These are phyloP conservation scores for Trichoderma semiorbis DNA, from an alignment of 2,329 filamentous ascomycete species.

Conservation along the genomic window DNA sequence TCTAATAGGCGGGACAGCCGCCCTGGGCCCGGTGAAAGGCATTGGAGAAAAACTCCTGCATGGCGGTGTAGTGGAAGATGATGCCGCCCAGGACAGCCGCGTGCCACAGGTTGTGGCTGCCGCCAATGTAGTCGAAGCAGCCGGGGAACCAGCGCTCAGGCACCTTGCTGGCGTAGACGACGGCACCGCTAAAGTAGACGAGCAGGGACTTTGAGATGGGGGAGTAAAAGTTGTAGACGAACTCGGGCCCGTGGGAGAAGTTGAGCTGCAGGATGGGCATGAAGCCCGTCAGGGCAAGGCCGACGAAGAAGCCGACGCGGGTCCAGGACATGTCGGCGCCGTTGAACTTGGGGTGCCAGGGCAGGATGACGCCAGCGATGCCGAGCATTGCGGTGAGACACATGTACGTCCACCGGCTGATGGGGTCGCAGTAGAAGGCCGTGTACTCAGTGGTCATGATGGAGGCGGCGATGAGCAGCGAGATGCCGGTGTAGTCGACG, in stretches of 20 bases:
- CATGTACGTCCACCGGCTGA: constrained; percentile 85
- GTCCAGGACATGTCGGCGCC: constrained; percentile 87
- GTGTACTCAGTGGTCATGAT: constrained; percentile 99
- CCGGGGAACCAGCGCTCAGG: constrained; percentile 92
- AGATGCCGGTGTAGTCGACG: constrained; percentile 97
- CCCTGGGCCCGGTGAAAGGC: constrained; percentile 67
- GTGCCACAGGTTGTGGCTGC: constrained; percentile 97
- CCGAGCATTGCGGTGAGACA: constrained; percentile 75
- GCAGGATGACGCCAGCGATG: constrained; percentile 81
- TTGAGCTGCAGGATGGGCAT: constrained; percentile 82
- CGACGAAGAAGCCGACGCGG: constrained; percentile 86
- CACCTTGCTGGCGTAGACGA: constrained; percentile 86
- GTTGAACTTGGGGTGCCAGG: constrained; percentile 96
- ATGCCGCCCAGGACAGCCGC: constrained; percentile 91
- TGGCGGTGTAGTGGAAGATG: constrained; percentile 92
- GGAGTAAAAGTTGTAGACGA: constrained; percentile 86
- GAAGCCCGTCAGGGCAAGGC: constrained; percentile 83
- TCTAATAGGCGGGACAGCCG: constrained; percentile 53
- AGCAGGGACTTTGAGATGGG: constrained; percentile 78
- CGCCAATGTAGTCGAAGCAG: constrained; percentile 91
- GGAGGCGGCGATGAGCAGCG: constrained; percentile 86
- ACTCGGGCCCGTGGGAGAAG: constrained; percentile 70
- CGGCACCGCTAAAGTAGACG: constrained; percentile 82
- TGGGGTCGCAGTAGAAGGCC: constrained; percentile 94
- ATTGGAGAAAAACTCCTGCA: constrained; percentile 87